Evolutionary conservation across 1,284 basidiomycete species (phyloP).

Genomic region (Wolfiporia cocos): DNA sequence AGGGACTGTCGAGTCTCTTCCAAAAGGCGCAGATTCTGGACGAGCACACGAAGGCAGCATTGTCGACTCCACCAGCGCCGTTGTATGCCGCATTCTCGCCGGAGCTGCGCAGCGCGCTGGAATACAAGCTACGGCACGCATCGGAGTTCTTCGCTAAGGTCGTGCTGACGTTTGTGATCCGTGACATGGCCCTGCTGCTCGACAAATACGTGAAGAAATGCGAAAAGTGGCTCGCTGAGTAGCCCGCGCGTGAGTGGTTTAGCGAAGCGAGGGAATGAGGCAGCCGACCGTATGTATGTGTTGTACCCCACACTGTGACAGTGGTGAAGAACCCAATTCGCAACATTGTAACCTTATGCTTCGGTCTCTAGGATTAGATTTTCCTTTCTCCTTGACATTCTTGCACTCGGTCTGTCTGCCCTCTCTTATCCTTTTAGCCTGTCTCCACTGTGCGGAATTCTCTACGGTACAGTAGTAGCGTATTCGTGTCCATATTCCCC

Average conservation of each 20-base stretch:
- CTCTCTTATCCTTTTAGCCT: constrained; percentile 1
- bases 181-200: constrained; percentile 76
- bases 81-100: constrained; percentile 66
- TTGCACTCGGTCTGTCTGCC: constrained; percentile 6
- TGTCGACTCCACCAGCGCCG: constrained; percentile 55
- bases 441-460: neutral
- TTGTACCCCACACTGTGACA: no score
- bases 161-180: constrained; percentile 87
- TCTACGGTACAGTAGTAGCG: neutral
- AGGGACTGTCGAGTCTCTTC: constrained; percentile 75
- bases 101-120: constrained; percentile 60
- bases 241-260: no score
- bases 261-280: no score
- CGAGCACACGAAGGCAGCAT: constrained; percentile 77
- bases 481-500: constrained; percentile 3
- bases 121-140: constrained; percentile 69
- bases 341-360: constrained; percentile 29
- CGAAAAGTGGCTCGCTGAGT: constrained; percentile 83
- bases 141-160: constrained; percentile 92
- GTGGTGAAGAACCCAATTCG: constrained; percentile 10
- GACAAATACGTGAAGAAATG: constrained; percentile 92
- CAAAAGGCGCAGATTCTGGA: constrained; percentile 76
- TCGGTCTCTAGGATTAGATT: constrained; percentile 25
- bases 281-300: no score
- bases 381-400: constrained; percentile 16